phyloP scores from a whole-genome alignment of 1,139 yeast genomes.

The Magnusiomyces ingens region DNA sequence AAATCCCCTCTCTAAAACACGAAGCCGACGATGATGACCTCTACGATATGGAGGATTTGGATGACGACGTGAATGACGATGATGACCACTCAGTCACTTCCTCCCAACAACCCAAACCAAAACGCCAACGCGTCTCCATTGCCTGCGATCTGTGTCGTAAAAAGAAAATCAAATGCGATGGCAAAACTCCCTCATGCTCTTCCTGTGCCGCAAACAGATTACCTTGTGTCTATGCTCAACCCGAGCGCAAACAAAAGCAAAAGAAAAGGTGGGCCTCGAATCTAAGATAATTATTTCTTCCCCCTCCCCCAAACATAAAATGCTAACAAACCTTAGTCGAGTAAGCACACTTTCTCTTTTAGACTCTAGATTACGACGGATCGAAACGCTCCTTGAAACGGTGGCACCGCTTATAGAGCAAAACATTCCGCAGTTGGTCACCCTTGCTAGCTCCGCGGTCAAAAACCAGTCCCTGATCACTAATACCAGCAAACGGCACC shows the following conservation, averaged over 20 bases:
- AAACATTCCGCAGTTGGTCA: conserved; percentile 1
- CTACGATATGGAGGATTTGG: conserved; percentile 1
- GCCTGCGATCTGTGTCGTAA: conserved; percentile 63
- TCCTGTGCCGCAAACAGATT: conserved; percentile 46
- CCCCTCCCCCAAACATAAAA: neutral
- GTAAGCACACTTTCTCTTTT: conserved; percentile 10
- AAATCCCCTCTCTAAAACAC: too few species aligned
- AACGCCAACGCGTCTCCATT: conserved; percentile 27
- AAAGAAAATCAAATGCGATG: conserved; percentile 69
- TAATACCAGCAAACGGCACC: neutral
- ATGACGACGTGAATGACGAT: neutral
- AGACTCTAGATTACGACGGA: conserved; percentile 23
- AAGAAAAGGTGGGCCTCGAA: conserved; percentile 23
- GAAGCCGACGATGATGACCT: neutral
- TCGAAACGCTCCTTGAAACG: conserved; percentile 29
- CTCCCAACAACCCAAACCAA: neutral
- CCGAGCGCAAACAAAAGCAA: conserved; percentile 28
- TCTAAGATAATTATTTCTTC: too few species aligned
- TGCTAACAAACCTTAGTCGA: conserved; percentile 6
- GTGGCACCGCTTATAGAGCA: conserved; percentile 17
- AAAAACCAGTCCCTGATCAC: neutral
- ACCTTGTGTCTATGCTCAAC: conserved; percentile 30
- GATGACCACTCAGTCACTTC: neutral
- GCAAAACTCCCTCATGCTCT: conserved; percentile 55
- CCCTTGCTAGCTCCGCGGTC: neutral